phyloP scores from a whole-genome alignment of 129 eudicot genomes.

The Sambucus nigra region DNA sequence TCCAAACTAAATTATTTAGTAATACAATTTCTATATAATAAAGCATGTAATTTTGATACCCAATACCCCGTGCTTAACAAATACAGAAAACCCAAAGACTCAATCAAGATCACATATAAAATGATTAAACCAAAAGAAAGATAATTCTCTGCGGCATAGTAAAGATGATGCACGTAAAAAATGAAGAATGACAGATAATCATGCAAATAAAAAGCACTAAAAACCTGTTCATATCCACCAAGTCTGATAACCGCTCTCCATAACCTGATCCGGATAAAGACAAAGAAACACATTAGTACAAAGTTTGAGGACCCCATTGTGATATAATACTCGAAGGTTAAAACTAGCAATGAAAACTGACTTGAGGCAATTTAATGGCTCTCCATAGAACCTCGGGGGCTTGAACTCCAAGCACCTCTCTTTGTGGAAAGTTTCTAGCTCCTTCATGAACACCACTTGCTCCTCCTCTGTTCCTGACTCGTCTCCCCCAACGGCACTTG shows the following conservation, averaged over 20 bases:
- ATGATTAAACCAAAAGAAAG: background rate
- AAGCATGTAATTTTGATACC: background rate
- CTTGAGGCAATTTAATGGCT: slow-evolving; percentile 79
- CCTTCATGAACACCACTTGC: slow-evolving; percentile 67
- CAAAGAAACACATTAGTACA: background rate
- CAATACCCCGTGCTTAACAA: no score
- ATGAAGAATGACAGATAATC: slow-evolving; percentile 5
- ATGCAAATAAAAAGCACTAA: slow-evolving; percentile 3
- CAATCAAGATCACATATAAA: background rate
- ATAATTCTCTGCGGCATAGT: background rate
- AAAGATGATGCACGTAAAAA: slow-evolving; percentile 1
- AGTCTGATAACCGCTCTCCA: slow-evolving; percentile 81
- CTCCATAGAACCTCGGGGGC: slow-evolving; percentile 79
- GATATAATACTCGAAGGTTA: background rate
- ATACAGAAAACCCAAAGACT: no score
- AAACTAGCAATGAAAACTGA: slow-evolving; percentile 22
- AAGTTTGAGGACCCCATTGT: background rate
- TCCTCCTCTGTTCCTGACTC: slow-evolving; percentile 82
- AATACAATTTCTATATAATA: background rate
- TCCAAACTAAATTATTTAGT: no score
- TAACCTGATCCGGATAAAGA: slow-evolving; percentile 37
- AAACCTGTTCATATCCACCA: slow-evolving; percentile 91
- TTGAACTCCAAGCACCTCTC: slow-evolving; percentile 69
- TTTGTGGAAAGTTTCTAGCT: slow-evolving; percentile 63
- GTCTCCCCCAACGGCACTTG: slow-evolving; percentile 38